phyloP scores from a whole-genome alignment of 2,329 filamentous ascomycete species.

The Diaporthe batatas region DNA sequence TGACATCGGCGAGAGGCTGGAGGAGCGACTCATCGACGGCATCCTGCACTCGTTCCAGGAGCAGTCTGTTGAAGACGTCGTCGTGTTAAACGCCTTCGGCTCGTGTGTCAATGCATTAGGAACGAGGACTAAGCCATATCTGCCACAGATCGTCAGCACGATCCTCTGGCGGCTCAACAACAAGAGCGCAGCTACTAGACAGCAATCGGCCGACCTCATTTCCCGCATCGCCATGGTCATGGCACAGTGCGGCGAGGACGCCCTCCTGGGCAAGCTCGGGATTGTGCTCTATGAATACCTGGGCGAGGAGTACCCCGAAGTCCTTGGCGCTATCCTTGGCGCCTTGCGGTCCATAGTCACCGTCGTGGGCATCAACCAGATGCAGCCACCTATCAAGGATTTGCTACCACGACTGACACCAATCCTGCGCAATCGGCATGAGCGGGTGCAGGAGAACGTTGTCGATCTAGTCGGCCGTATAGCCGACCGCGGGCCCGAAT shows the following conservation, averaged over 20 bases:
- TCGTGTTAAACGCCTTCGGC: conserved; percentile 97
- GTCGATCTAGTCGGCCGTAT: conserved; percentile 98
- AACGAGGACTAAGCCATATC: conserved; percentile 93
- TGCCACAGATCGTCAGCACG: conserved; percentile 96
- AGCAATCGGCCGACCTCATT: conserved; percentile 96
- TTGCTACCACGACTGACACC: conserved; percentile 93
- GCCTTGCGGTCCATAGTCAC: conserved; percentile 96
- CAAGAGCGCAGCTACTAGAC: conserved; percentile 95
- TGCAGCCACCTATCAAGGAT: conserved; percentile 98
- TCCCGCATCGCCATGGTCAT: conserved; percentile 98
- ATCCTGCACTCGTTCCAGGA: conserved; percentile 98
- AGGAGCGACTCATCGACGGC: conserved; percentile 94
- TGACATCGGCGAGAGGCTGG: conserved; percentile 91
- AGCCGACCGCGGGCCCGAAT: conserved; percentile 95
- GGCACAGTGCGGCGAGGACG: conserved; percentile 98
- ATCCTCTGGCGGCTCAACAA: conserved; percentile 98
- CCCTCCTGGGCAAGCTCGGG: conserved; percentile 93
- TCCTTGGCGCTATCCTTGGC: conserved; percentile 94
- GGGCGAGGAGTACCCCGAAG: conserved; percentile 98
- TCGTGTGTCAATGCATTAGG: conserved; percentile 97
- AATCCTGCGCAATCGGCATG: conserved; percentile 97
- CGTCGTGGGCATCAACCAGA: conserved; percentile 96
- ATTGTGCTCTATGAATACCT: conserved; percentile 97
- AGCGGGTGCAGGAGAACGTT: conserved; percentile 99
- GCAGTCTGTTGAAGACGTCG: conserved; percentile 94